phyloP scores from a whole-genome alignment of 345 rosid genomes.

The Lenwebbia sp. region DNA sequence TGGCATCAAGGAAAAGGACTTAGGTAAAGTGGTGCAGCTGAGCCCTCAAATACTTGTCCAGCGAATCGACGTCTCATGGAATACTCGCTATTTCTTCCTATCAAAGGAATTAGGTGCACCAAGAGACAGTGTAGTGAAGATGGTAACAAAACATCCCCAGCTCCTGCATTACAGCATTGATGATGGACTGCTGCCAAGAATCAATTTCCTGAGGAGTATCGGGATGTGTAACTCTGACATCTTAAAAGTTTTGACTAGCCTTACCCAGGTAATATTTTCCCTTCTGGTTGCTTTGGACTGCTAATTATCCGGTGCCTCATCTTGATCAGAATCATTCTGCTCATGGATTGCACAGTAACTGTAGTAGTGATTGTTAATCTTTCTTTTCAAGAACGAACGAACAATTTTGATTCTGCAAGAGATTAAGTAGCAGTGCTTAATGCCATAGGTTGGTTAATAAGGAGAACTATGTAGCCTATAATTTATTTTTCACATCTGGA shows the following conservation, averaged over 20 bases:
- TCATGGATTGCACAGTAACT: neutral
- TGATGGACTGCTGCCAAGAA: constrained; percentile 80
- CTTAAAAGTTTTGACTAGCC: constrained; percentile 90
- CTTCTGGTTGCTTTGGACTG: neutral
- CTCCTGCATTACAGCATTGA: constrained; percentile 93
- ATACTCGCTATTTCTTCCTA: constrained; percentile 77
- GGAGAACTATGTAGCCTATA: neutral
- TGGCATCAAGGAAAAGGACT: constrained; percentile 61
- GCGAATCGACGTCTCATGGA: constrained; percentile 90
- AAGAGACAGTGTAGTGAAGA: constrained; percentile 76
- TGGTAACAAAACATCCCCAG: constrained; percentile 94
- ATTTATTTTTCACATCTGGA: neutral
- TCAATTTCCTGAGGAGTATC: constrained; percentile 85
- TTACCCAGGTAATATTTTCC: constrained; percentile 63
- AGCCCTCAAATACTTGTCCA: constrained; percentile 97
- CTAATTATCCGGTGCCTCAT: neutral
- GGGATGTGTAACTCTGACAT: constrained; percentile 79
- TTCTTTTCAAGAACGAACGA: neutral
- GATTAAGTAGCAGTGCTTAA: neutral
- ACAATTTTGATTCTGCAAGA: neutral
- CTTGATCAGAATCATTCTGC: neutral
- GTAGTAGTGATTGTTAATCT: neutral
- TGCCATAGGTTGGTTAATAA: neutral
- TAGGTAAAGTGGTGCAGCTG: constrained; percentile 85
- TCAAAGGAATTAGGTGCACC: constrained; percentile 91